These are phyloP conservation scores for Acidiella bohemica DNA, from an alignment of 495 filamentous ascomycete genomes.

Conservation along the genomic window DNA sequence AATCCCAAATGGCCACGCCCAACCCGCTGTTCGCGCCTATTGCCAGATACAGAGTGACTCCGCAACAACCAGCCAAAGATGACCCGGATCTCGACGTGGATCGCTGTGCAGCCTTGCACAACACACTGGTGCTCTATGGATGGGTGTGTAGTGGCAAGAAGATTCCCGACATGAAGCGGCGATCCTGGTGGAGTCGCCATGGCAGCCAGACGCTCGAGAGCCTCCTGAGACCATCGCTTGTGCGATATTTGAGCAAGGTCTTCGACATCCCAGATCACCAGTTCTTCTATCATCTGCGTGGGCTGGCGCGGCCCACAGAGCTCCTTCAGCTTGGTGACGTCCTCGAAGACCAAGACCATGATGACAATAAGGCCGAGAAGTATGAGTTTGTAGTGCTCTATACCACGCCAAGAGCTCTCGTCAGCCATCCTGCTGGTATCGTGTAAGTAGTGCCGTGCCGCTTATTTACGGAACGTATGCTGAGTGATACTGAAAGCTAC, in stretches of 20 bases:
- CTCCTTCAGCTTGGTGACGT: slow-evolving; percentile 13
- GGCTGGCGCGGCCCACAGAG: slow-evolving; percentile 3
- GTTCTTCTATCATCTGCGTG: slow-evolving; percentile 10
- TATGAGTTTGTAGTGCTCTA: slow-evolving; percentile 9
- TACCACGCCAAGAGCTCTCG: neutral
- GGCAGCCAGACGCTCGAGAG: slow-evolving; percentile 3
- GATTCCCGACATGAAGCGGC: neutral
- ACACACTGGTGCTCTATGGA: slow-evolving; percentile 29
- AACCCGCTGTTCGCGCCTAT: slow-evolving; percentile 13
- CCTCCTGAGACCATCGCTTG: neutral
- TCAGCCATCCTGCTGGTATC: slow-evolving; percentile 9
- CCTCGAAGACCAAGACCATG: slow-evolving; percentile 8
- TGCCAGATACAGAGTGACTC: slow-evolving; percentile 7
- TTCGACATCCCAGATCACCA: slow-evolving; percentile 6
- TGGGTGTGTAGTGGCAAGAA: slow-evolving; percentile 20
- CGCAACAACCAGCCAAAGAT: neutral
- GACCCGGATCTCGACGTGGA: slow-evolving; percentile 26
- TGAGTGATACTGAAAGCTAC: slow-evolving; percentile 1
- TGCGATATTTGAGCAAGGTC: slow-evolving; percentile 8
- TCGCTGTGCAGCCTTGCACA: slow-evolving; percentile 34
- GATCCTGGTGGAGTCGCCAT: slow-evolving; percentile 11
- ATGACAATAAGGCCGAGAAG: slow-evolving; percentile 2
- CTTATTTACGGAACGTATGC: neutral
- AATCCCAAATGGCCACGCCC: too few relatives aligned
- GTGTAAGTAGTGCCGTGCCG: slow-evolving; percentile 8